Evolutionary conservation across 192 early-diverging fungal species (phyloP).

Genomic region (Endogone sp.): DNA sequence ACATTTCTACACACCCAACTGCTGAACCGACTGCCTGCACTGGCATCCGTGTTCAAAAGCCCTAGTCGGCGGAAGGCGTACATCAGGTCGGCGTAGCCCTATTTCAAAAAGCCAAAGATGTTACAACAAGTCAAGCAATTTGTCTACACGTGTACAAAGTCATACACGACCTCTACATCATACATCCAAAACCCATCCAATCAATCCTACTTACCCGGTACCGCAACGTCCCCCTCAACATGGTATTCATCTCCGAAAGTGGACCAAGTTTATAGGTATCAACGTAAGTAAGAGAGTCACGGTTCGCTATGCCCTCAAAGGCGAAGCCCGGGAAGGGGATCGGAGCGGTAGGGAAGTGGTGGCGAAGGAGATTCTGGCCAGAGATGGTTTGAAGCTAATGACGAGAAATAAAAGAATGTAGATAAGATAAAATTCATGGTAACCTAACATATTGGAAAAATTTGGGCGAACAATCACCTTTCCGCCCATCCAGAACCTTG

Average conservation of each 20-base stretch:
- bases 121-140: not conserved
- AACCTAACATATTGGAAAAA: no score
- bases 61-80: conserved; percentile 75
- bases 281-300: conserved; percentile 87
- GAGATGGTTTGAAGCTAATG: conserved; percentile 56
- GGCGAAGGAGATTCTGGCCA: conserved; percentile 62
- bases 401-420: not conserved
- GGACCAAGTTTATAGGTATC: conserved; percentile 80
- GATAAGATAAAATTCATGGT: no score
- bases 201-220: conserved; percentile 50
- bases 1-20: conserved; percentile 36
- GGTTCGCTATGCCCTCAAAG: conserved; percentile 93
- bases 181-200: not conserved
- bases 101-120: not conserved
- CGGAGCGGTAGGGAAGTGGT: conserved; percentile 66
- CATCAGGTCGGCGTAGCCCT: conserved; percentile 89
- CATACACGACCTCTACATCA: not conserved
- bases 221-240: conserved; percentile 94
- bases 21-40: not conserved
- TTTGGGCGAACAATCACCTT: no score
- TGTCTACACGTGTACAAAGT: not conserved
- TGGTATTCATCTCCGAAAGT: conserved; percentile 68
- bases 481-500: conserved; percentile 73
- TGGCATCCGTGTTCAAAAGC: conserved; percentile 56
- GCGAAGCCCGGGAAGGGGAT: conserved; percentile 81